Evolutionary conservation across 768 basidiomycete genomes (phyloP), one percentile per base, ranked within the genome.

Genomic region (Infundibulicybe gibba): DNA sequence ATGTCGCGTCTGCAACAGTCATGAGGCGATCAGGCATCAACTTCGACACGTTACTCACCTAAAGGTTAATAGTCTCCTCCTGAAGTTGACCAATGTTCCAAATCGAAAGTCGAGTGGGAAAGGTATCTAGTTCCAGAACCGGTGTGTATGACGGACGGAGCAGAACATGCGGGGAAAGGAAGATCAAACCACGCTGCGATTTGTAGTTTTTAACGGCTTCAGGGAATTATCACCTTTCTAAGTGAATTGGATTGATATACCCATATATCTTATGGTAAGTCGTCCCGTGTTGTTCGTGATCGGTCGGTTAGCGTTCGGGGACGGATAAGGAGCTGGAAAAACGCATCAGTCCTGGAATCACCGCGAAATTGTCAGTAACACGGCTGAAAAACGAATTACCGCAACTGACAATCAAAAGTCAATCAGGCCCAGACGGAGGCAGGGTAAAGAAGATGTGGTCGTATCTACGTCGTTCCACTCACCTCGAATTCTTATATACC

Each of bases 171-270:
- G 46, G 43, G 44, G 31, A 20, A 42, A 33, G 40, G 40, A n/a
- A 35, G 48, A 46, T 49, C 47, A 44, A 10, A 45, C 15, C 44
- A 43, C 44, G 17, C 46, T 50, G 52, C 51, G 41, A 31, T 54
- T 50, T 54, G 51, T 51, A 44, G 45, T 48, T 40, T 47, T 47
- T 32, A 40, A 40, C 37, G 41, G 41, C 40, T 32, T 44, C 41
- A 30, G 43, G 38, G 21, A 20, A 40, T 15, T 33, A 32, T 25
- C 25, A 25, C 45, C 45, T 10, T 41, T 40, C 25, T 25, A 17
- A 47, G 40, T 31, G 40, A 41, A 41, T 20, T 25, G 25, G 25
- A 25, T 25, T 25, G 25, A 25, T 25, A 25, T 25, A 25, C 25
- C 25, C 25, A 25, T 25, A 25, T 25, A 25, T 25, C 25, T 25